Percentiles rank a stretch among this genome's conserved stretches.
Conservation (phyloP, 2,329 filamentous ascomycete species). For the Chaetothyriales sp. region DNA sequence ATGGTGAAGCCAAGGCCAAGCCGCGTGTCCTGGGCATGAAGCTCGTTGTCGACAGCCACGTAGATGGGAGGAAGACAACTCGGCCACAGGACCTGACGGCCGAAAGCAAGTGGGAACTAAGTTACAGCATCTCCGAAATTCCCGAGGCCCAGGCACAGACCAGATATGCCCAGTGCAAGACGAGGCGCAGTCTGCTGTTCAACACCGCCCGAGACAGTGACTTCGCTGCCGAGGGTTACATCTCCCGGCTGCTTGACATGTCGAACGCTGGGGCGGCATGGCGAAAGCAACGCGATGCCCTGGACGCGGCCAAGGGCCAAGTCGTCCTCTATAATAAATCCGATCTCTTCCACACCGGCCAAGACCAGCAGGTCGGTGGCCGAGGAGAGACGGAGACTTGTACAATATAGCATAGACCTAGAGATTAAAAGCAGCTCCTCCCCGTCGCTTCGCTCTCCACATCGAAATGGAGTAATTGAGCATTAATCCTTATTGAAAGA, state of each 20-base stretch:
- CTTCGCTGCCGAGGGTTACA: slow-evolving; percentile 32
- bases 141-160: slow-evolving; percentile 27
- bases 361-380: neutral
- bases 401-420: neutral
- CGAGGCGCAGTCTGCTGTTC: slow-evolving; percentile 31
- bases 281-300: slow-evolving; percentile 39
- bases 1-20: neutral
- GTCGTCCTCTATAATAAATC: slow-evolving; percentile 15
- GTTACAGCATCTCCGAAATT: slow-evolving; percentile 61
- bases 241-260: slow-evolving; percentile 28
- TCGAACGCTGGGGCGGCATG: slow-evolving; percentile 43
- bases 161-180: slow-evolving; percentile 43
- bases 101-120: slow-evolving; percentile 51
- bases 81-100: slow-evolving; percentile 40
- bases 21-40: slow-evolving; percentile 30
- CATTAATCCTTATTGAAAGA: neutral
- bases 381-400: neutral
- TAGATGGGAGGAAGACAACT: slow-evolving; percentile 49
- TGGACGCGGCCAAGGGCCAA: slow-evolving; percentile 32
- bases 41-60: slow-evolving; percentile 54
- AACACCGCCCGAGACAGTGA: slow-evolving; percentile 28
- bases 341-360: neutral
- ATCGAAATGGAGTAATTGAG: neutral
- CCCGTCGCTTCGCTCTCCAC: neutral
- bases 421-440: no score